Conservation (phyloP, 2,329 filamentous ascomycete genomes). For the Aureobasidium sp. region DNA sequence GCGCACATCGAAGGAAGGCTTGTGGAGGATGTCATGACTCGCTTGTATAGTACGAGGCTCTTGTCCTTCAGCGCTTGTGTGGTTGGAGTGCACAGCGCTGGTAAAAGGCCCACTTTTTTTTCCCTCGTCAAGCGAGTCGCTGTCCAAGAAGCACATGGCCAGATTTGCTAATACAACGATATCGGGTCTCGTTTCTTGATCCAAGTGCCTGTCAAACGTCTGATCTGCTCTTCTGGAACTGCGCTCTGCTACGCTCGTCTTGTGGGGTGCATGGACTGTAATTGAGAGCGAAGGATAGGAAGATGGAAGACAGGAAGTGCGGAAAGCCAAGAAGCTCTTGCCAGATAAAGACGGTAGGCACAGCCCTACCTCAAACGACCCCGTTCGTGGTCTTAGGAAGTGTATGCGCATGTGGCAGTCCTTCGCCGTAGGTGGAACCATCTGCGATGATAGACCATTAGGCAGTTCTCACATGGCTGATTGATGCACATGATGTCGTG, state of each 20-base stretch:
- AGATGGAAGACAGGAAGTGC: background rate
- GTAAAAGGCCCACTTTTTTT: conserved; percentile 2
- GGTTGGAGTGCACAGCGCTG: background rate
- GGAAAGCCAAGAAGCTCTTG: background rate
- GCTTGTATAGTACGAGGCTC: background rate
- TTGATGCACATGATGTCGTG: background rate
- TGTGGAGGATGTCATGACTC: background rate
- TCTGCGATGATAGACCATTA: background rate
- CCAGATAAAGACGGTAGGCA: background rate
- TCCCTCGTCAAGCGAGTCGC: background rate
- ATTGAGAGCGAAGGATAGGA: background rate
- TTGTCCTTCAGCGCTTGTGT: conserved; percentile 3
- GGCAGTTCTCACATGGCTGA: background rate
- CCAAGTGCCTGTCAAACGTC: conserved; percentile 1
- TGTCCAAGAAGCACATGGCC: background rate
- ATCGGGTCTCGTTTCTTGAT: background rate
- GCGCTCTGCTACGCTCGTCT: background rate
- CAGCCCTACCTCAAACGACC: background rate
- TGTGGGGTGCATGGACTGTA: background rate
- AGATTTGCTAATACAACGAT: background rate
- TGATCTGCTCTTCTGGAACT: background rate
- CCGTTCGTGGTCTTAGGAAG: background rate
- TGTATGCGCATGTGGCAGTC: background rate
- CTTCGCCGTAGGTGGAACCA: no score
- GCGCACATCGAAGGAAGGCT: background rate